These are phyloP conservation scores for Pholiota molesta DNA, from an alignment of 768 basidiomycete genomes.

Conservation along the genomic window DNA sequence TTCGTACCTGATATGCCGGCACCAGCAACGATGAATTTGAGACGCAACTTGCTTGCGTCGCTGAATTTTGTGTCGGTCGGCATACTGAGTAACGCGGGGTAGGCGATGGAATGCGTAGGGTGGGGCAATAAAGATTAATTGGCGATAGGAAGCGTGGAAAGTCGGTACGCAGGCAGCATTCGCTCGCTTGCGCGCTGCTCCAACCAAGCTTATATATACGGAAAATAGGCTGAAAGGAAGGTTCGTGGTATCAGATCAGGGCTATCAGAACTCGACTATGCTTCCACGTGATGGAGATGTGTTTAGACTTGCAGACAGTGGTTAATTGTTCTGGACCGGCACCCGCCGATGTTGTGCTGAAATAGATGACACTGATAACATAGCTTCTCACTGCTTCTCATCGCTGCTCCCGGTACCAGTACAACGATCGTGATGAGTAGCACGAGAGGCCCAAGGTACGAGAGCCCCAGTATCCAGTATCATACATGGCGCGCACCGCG, in stretches of 20 bases:
- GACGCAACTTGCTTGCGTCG: conserved; percentile 24
- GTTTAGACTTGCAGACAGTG: neutral
- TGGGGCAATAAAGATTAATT: neutral
- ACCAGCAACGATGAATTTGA: conserved; percentile 45
- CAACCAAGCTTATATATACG: conserved; percentile 2
- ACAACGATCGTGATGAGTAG: neutral
- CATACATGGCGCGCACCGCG: too few relatives aligned
- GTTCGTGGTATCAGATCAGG: conserved; percentile 7
- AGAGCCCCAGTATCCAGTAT: neutral
- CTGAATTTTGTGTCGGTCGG: neutral
- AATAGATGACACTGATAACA: neutral
- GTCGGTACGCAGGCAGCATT: neutral
- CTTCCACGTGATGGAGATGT: conserved; percentile 6
- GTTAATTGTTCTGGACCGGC: conserved; percentile 1
- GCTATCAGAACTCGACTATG: conserved; percentile 7
- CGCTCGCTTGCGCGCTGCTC: neutral
- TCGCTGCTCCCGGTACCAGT: neutral
- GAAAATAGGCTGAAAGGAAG: neutral
- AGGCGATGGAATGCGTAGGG: neutral
- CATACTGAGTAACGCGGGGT: neutral
- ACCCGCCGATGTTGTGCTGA: neutral
- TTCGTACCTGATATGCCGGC: conserved; percentile 46
- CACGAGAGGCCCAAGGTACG: neutral
- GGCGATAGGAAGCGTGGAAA: neutral
- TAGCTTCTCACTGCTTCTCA: neutral